Conservation (phyloP, 345 rosid genomes). For the Litchi chinensis region DNA sequence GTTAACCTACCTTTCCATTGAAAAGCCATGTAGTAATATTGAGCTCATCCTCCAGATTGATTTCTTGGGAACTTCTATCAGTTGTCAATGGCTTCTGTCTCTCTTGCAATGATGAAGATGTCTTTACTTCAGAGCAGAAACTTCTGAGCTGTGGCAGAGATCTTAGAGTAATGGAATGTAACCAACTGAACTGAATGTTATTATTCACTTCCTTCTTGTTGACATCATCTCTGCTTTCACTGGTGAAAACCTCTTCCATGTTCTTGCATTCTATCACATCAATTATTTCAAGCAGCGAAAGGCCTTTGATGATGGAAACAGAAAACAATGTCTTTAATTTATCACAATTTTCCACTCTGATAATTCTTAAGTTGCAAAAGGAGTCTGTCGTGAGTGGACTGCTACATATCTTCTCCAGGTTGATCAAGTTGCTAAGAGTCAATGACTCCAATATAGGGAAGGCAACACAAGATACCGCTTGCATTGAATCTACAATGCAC, state of each 20-base stretch:
- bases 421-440: background rate
- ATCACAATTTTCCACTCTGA: conserved; percentile 19
- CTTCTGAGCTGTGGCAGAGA: conserved; percentile 17
- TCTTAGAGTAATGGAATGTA: conserved; percentile 12
- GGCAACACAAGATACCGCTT: background rate
- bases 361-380: conserved; percentile 12
- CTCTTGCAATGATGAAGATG: background rate
- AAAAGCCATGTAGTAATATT: conserved; percentile 4
- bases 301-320: conserved; percentile 17
- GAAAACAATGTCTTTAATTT: conserved; percentile 27
- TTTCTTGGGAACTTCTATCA: background rate
- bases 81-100: background rate
- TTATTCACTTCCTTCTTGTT: background rate
- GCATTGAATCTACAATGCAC: background rate
- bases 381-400: background rate
- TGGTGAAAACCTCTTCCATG: conserved; percentile 11
- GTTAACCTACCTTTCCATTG: conserved; percentile 9
- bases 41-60: background rate
- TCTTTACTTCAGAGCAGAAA: background rate
- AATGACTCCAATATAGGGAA: conserved; percentile 15
- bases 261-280: conserved; percentile 16
- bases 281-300: conserved; percentile 16
- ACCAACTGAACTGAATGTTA: background rate
- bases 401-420: conserved; percentile 3
- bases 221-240: background rate